Evolutionary conservation across 2,329 filamentous ascomycete species (phyloP).

Genomic region (Dactylellina parvicollis): DNA sequence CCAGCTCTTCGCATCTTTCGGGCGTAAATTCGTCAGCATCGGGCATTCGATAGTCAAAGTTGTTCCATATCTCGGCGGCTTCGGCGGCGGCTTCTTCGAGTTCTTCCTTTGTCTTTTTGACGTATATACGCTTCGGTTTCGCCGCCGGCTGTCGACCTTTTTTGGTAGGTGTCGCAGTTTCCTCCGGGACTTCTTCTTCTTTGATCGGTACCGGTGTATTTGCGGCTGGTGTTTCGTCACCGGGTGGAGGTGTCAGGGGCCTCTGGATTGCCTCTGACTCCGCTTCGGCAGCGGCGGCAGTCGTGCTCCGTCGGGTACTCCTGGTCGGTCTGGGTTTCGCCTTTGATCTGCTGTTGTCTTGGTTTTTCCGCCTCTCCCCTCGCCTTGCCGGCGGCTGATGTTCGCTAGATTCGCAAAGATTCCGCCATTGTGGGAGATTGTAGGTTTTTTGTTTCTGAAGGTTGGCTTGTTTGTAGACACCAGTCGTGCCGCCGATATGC

Average conservation of each 20-base stretch:
- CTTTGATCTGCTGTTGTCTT: conserved; percentile 56
- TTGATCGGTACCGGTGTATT: conserved; percentile 55
- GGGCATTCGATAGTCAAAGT: conserved; percentile 89
- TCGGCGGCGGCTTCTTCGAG: conserved; percentile 43
- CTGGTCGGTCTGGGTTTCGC: conserved; percentile 48
- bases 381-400: conserved; percentile 93
- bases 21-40: conserved; percentile 84
- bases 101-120: conserved; percentile 56
- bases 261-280: conserved; percentile 61
- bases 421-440: conserved; percentile 95
- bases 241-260: conserved; percentile 63
- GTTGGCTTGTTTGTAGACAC: conserved; percentile 95
- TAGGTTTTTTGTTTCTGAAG: conserved; percentile 96
- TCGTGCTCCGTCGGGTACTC: conserved; percentile 59
- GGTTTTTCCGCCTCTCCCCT: conserved; percentile 76
- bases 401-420: conserved; percentile 90
- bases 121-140: conserved; percentile 56
- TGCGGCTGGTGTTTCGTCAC: conserved; percentile 60
- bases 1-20: conserved; percentile 92
- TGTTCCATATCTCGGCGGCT: conserved; percentile 73
- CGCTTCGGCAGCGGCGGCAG: conserved; percentile 59
- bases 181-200: conserved; percentile 25
- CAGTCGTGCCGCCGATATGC: conserved; percentile 94
- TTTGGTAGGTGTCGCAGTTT: conserved; percentile 14
- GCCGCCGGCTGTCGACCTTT: conserved; percentile 46